These are phyloP conservation scores for Ustilago xerochloae DNA, from an alignment of 1,284 basidiomycete species.

Conservation along the genomic window DNA sequence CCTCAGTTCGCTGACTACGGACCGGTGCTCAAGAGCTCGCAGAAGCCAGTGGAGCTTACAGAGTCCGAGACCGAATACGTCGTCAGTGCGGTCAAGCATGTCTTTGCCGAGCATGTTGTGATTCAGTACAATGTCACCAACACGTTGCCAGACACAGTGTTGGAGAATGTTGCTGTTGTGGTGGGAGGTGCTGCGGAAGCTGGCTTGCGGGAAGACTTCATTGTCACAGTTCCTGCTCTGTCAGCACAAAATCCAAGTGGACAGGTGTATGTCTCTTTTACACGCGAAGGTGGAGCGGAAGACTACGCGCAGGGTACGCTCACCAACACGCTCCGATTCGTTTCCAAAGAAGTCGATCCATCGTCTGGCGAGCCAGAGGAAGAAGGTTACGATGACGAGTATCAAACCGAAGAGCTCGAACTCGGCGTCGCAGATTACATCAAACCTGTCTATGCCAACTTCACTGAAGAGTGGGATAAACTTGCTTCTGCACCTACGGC, in stretches of 20 bases:
- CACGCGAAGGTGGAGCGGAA: slow-evolving; percentile 77
- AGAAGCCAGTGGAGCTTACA: slow-evolving; percentile 84
- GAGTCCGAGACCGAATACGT: slow-evolving; percentile 99
- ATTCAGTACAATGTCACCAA: slow-evolving; percentile 94
- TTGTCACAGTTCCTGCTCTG: slow-evolving; percentile 81
- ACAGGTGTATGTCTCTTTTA: slow-evolving; percentile 92
- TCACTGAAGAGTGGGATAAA: slow-evolving; percentile 94
- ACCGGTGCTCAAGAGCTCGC: slow-evolving; percentile 84
- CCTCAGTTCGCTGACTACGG: slow-evolving; percentile 89
- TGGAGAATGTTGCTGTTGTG: slow-evolving; percentile 85
- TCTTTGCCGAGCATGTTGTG: slow-evolving; percentile 94
- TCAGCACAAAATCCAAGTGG: slow-evolving; percentile 77
- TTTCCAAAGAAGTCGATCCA: slow-evolving; percentile 97
- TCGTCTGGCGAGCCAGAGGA: slow-evolving; percentile 95
- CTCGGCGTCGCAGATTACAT: slow-evolving; percentile 92
- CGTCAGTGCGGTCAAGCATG: slow-evolving; percentile 94
- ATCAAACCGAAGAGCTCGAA: slow-evolving; percentile 95
- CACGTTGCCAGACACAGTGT: slow-evolving; percentile 95
- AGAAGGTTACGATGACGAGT: slow-evolving; percentile 98
- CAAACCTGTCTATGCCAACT: slow-evolving; percentile 88
- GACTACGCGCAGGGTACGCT: slow-evolving; percentile 87
- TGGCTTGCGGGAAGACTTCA: slow-evolving; percentile 91
- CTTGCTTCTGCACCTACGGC: slow-evolving; percentile 72
- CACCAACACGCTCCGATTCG: slow-evolving; percentile 91
- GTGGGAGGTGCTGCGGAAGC: slow-evolving; percentile 86